Percentiles rank a stretch among this genome's conserved stretches.
Evolutionary conservation across 2,329 filamentous ascomycete species (phyloP).

Genomic region (Aschersonia sp.): DNA sequence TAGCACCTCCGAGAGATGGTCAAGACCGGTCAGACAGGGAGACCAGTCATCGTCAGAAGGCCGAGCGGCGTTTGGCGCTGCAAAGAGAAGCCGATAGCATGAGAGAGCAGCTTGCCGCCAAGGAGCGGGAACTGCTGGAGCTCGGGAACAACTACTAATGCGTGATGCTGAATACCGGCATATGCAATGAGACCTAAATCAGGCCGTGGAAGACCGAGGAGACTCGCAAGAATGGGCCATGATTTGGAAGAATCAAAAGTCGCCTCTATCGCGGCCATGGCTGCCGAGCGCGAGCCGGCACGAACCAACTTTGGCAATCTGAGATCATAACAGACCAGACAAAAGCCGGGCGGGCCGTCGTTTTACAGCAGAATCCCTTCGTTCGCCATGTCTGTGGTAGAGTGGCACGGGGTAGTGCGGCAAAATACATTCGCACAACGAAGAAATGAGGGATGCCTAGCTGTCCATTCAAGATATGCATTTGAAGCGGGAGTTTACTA

Average conservation of each 20-base stretch:
- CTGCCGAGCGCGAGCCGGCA: no score
- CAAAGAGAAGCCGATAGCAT: slow-evolving; percentile 63
- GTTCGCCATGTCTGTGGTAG: no score
- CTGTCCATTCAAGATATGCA: no score
- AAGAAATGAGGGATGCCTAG: no score
- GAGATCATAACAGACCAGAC: no score
- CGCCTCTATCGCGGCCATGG: no score
- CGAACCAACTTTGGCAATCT: no score
- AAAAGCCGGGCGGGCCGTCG: no score
- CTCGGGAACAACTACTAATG: slow-evolving; percentile 10
- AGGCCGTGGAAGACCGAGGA: neutral
- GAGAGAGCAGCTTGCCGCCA: slow-evolving; percentile 55
- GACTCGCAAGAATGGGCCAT: neutral
- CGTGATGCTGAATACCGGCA: neutral
- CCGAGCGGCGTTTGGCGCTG: slow-evolving; percentile 49
- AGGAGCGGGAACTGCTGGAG: slow-evolving; percentile 52
- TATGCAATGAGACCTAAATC: neutral
- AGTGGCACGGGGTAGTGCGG: no score
- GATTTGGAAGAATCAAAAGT: neutral
- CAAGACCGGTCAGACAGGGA: slow-evolving; percentile 13
- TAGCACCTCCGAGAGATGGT: neutral
- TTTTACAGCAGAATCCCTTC: no score
- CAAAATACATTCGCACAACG: no score
- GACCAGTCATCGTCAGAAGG: slow-evolving; percentile 37
- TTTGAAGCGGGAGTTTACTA: no score